Evolutionary conservation across 139 green algal species (phyloP).

Genomic region (Nannochloris sp.): DNA sequence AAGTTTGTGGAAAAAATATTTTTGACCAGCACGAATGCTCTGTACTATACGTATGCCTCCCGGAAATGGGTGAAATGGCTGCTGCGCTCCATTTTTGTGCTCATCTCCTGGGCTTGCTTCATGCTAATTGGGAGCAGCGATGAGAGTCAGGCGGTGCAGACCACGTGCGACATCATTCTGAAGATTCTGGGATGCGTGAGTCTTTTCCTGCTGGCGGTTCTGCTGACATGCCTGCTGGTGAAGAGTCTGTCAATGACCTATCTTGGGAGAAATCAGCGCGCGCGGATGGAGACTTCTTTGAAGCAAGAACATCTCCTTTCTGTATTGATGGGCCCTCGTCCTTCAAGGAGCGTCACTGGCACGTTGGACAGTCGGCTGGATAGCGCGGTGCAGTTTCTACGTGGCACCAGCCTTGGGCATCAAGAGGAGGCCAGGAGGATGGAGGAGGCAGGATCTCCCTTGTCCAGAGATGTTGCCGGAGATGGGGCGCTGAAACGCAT

Average conservation of each 20-base stretch:
- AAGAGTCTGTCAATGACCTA: slow-evolving; percentile 66
- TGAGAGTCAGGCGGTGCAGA: not conserved
- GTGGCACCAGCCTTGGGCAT: no score
- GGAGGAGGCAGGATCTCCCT: no score
- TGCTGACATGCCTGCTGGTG: slow-evolving; percentile 55
- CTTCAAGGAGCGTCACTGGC: not conserved
- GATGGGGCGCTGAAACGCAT: no score
- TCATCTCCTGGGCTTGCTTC: slow-evolving; percentile 15
- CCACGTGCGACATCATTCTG: slow-evolving; percentile 17
- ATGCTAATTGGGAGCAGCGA: slow-evolving; percentile 8
- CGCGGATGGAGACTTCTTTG: slow-evolving; percentile 56
- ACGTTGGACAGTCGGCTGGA: no score
- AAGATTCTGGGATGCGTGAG: slow-evolving; percentile 46
- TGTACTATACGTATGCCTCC: slow-evolving; percentile 24
- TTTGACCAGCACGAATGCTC: slow-evolving; percentile 20
- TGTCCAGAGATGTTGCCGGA: no score
- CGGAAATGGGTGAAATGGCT: slow-evolving; percentile 22
- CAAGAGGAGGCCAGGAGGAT: no score
- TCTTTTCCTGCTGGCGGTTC: slow-evolving; percentile 52
- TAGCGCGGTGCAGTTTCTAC: no score
- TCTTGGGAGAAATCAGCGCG: slow-evolving; percentile 50
- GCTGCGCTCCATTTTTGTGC: slow-evolving; percentile 14
- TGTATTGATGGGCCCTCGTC: no score
- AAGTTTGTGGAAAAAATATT: slow-evolving; percentile 20
- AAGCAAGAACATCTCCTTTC: not conserved